Evolutionary conservation across 371 early-diverging fungal species (phyloP), one percentile per base, ranked within the genome.

Genomic region (Parasitella parasitica): DNA sequence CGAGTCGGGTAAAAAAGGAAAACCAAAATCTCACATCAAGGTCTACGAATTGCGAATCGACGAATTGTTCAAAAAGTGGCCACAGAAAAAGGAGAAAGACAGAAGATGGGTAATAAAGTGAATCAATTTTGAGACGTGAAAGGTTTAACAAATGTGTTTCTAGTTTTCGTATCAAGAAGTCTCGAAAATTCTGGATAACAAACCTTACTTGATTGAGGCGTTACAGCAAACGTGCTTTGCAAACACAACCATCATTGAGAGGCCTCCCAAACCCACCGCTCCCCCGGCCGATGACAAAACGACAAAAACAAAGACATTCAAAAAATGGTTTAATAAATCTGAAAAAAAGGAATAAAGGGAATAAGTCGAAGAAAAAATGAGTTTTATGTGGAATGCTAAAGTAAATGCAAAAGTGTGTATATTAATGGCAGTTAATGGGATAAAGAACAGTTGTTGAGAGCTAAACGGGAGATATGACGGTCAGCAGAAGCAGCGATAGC

Each of bases 81-180:
- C 86, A 8, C 81, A 77, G 62, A 74, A 64, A 71, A 64, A 73
- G 49, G 69, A 77, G 63, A 76, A 80, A 35, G 67, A 78, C 32
- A 71, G 86, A 53, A 72, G 76, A 56, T 86, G 85, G 86, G 86
- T 85, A 76, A 68, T 22, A 34, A 28, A 32, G 3, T 16, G 27
- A 18, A 30, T 1, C 32, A 51, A n/a, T n/a, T 51, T 4, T 13
- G 26, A 50, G 2, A 16, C 28, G 28, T 50, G 8, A 28, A 27
- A 28, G 16, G 15, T 52, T 52, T 34, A 20, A 32, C 35, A 52
- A 3, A 0, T 15, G 15, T 53, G 48, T 49, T 35, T 35, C 36
- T 75, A 85, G 85, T 84, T 81, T 60, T 70, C 78, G 12, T 81
- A 65, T 38, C 77, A 84, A 37, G 83, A 86, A 27, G 86, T 81